Base-by-base conservation (phyloP, 345 rosid species). In the Citrus medica region DNA sequence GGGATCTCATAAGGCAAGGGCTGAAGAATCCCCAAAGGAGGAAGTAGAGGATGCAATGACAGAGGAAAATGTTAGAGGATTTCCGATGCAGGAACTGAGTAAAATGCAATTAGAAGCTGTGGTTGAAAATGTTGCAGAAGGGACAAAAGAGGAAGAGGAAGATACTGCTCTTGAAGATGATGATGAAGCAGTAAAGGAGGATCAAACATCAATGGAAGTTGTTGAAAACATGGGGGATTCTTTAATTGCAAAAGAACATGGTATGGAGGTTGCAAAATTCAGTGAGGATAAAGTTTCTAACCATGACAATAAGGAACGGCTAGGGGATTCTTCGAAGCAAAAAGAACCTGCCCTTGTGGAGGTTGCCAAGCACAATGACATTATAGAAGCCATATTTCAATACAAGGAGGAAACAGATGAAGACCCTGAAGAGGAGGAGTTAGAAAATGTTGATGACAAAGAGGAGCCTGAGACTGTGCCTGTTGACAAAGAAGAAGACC, bases 61-160 rank as follows among this genome's bases (percentile, higher is more conserved):
- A 33, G 83, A 78, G 62, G 78, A 67, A 64, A 80, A 78, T 75
- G 85, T 68, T 35, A 61, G 30, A 62, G 64, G 76, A 75, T 13
- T 53, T 7, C 75, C 19, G 24, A 73, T 75, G 51, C 58, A 76
- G 73, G 82, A 56, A 73, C 28, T 53, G 72, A 40, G 37, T 13
- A 19, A 27, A 4, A 12, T 65, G 14, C 68, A 78, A 59, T 76
- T 48, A 51, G 80, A 76, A 28, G 27, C 59, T 68, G 72, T 46
- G 33, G 58, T 37, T 77, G 77, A 55, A 67, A 30, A 46, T 79
- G 73, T 70, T 42, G 69, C 64, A 24, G 81, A 81, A 32, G 69
- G 37, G 13, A 73, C 22, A 16, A 64, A 71, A 59, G 79, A 46
- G 32, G 74, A 78, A 24, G 79, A 46, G 27, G 72, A 78, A 24